Percentiles rank a stretch among this genome's conserved stretches.
Conservation (phyloP, 2,329 filamentous ascomycete genomes). For the Sodiomyces alkalinus region DNA sequence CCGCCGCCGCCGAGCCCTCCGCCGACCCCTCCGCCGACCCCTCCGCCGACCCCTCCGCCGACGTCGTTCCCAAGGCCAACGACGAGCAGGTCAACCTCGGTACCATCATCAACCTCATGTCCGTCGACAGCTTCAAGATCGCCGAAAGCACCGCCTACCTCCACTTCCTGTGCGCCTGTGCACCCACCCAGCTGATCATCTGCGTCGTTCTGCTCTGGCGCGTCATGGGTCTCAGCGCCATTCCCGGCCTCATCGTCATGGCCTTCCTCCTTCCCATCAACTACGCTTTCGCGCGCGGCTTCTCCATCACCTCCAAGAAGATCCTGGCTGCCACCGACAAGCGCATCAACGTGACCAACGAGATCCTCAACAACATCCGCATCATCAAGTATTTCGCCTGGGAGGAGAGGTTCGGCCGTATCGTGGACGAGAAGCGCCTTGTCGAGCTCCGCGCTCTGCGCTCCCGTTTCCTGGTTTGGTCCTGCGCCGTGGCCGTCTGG, state of each 20-base stretch:
- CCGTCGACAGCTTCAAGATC: slow-evolving; percentile 97
- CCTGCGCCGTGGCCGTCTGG: slow-evolving; percentile 84
- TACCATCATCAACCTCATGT: slow-evolving; percentile 99
- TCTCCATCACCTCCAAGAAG: slow-evolving; percentile 72
- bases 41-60: slow-evolving; percentile 19
- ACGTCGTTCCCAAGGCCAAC: slow-evolving; percentile 22
- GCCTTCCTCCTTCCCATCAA: slow-evolving; percentile 77
- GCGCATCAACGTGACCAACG: slow-evolving; percentile 90
- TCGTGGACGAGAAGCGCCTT: slow-evolving; percentile 78
- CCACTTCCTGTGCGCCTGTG: slow-evolving; percentile 87
- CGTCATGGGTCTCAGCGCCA: slow-evolving; percentile 83
- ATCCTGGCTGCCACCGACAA: slow-evolving; percentile 92
- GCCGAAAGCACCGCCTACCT: slow-evolving; percentile 88
- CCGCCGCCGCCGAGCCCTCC: slow-evolving; percentile 10
- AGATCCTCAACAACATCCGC: slow-evolving; percentile 90
- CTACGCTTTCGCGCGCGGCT: slow-evolving; percentile 72
- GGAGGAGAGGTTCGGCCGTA: slow-evolving; percentile 78
- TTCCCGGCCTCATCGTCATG: slow-evolving; percentile 89
- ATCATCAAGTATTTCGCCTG: slow-evolving; percentile 99
- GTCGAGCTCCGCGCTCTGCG: slow-evolving; percentile 66
- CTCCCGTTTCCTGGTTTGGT: slow-evolving; percentile 80
- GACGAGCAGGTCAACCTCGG: slow-evolving; percentile 80
- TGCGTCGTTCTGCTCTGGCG: slow-evolving; percentile 72
- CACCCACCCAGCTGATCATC: slow-evolving; percentile 74
- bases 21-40: slow-evolving; percentile 9